phyloP scores from a whole-genome alignment of 169 alveolate species.

The Plasmodium relictum region DNA sequence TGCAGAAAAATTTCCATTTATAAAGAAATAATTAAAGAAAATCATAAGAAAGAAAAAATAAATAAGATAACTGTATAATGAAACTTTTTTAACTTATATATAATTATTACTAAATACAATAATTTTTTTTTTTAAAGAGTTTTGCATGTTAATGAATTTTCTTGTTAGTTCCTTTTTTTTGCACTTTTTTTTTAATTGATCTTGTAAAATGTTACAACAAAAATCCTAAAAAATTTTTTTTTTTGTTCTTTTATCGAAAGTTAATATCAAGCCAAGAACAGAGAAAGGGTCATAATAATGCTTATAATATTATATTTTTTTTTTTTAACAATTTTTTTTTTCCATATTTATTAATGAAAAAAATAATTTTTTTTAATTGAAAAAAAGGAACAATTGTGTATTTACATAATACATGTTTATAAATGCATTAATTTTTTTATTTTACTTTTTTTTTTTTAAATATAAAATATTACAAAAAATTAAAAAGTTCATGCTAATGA shows the following conservation, averaged over 20 bases:
- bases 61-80: too few relatives aligned
- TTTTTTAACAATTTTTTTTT: too few relatives aligned
- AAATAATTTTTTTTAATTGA: too few relatives aligned
- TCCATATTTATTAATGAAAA: too few relatives aligned
- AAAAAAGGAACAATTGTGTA: too few relatives aligned
- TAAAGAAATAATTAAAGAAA: too few relatives aligned
- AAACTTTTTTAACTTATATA: too few relatives aligned
- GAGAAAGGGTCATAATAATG: background rate
- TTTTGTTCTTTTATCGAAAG: slow-evolving; percentile 9
- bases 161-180: slow-evolving; percentile 47
- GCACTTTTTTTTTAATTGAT: slow-evolving; percentile 28
- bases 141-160: slow-evolving; percentile 6
- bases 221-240: slow-evolving; percentile 20
- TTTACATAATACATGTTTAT: background rate
- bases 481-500: background rate
- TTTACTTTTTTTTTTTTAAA: too few relatives aligned
- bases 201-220: slow-evolving; percentile 50
- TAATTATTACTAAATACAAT: too few relatives aligned
- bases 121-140: slow-evolving; percentile 2
- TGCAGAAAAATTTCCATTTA: too few relatives aligned
- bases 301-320: too few relatives aligned
- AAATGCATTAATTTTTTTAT: background rate
- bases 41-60: too few relatives aligned
- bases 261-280: slow-evolving; percentile 14
- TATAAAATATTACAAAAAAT: background rate